Evolutionary conservation across 106 monocot genomes (phyloP).

Genomic region (Hemerocallis citrina): DNA sequence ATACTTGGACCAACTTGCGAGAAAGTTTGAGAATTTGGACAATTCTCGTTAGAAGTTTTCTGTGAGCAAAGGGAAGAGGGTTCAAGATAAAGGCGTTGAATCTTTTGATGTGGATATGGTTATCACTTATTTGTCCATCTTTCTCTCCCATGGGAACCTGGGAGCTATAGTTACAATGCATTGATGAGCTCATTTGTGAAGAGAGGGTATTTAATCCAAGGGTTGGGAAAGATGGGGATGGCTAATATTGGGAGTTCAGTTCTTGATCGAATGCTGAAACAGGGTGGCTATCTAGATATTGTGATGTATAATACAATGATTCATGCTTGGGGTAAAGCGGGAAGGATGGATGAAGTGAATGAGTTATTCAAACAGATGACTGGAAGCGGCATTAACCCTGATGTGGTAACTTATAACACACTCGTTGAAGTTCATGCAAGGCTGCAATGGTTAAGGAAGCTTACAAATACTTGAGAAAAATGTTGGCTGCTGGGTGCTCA

Average conservation of each 20-base stretch:
- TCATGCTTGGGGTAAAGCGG: constrained; percentile 65
- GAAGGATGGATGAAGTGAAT: constrained; percentile 62
- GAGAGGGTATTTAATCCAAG: constrained; percentile 86
- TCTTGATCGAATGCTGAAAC: constrained; percentile 54
- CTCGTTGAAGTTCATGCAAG: constrained; percentile 93
- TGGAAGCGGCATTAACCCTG: constrained; percentile 63
- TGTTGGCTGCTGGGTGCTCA: constrained; percentile 76
- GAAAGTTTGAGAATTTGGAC: constrained; percentile 23
- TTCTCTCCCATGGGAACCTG: constrained; percentile 54
- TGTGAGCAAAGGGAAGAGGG: constrained; percentile 42
- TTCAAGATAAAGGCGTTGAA: constrained; percentile 38
- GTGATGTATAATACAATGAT: constrained; percentile 94
- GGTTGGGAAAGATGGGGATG: constrained; percentile 73
- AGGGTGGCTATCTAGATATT: constrained; percentile 75
- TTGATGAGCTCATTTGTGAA: constrained; percentile 84
- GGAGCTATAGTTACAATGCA: constrained; percentile 75
- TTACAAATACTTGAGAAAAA: constrained; percentile 68
- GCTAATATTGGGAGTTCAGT: constrained; percentile 47
- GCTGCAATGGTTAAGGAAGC: constrained; percentile 67
- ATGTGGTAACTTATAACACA: constrained; percentile 92
- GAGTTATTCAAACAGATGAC: constrained; percentile 61
- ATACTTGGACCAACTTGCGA: constrained; percentile 58
- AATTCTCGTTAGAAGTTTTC: constrained; percentile 28
- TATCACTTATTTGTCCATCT: constrained; percentile 88
- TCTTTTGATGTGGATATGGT: constrained; percentile 84